A percentile compares a stretch with the other conserved stretches of the same genome.
Evolutionary conservation across 768 basidiomycete species (phyloP).

Genomic region (Kwoniella europaea): DNA sequence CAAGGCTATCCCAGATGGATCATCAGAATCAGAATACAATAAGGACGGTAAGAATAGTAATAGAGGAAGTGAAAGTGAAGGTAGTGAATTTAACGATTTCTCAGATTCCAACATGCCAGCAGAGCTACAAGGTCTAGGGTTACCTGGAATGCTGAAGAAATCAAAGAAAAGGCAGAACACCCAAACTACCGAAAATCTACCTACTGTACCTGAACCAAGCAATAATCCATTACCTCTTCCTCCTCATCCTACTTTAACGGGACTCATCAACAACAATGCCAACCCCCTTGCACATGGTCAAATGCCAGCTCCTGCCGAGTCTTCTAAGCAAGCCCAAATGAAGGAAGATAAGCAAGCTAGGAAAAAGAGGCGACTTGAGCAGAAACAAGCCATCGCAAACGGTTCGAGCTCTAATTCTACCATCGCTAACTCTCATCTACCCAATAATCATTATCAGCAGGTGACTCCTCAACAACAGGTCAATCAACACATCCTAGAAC

Average conservation of each 20-base stretch:
- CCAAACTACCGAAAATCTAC: neutral
- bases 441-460: neutral
- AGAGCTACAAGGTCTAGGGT: slow-evolving; percentile 15
- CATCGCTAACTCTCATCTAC: neutral
- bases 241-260: neutral
- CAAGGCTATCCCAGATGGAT: slow-evolving; percentile 57
- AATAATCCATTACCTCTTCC: neutral
- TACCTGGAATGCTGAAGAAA: slow-evolving; percentile 5
- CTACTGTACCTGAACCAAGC: slow-evolving; percentile 7
- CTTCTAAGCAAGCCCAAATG: neutral
- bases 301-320: neutral
- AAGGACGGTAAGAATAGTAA: slow-evolving; percentile 14
- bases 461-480: neutral
- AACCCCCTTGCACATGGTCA: neutral
- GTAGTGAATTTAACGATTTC: slow-evolving; percentile 24
- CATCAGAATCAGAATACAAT: slow-evolving; percentile 53
- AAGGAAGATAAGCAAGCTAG: slow-evolving; percentile 11
- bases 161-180: slow-evolving; percentile 10
- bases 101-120: slow-evolving; percentile 6
- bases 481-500: neutral
- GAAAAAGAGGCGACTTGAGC: slow-evolving; percentile 4
- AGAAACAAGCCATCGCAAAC: slow-evolving; percentile 1
- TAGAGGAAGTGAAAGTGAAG: slow-evolving; percentile 18
- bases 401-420: too few relatives aligned
- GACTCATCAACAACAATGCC: slow-evolving; percentile 1